Percentiles rank a stretch among this genome's conserved stretches.
Conservation (phyloP, 116 monocot genomes). For the Phalaenopsis hybrid region DNA sequence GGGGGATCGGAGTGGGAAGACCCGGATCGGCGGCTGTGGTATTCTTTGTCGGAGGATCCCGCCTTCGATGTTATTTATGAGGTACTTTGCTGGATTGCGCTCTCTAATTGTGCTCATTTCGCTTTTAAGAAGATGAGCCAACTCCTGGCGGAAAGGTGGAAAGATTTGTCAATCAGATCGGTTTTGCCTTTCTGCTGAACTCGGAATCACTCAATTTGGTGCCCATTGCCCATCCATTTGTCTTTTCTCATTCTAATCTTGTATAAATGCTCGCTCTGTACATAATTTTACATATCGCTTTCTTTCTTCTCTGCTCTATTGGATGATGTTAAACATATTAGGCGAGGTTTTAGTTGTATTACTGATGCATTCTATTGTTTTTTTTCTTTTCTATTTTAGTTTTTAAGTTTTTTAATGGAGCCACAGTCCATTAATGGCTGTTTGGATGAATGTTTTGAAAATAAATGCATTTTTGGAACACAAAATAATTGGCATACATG, state of each 20-base stretch:
- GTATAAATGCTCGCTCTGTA: not conserved
- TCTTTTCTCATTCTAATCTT: not conserved
- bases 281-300: not conserved
- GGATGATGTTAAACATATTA: not conserved
- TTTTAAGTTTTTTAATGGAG: no score
- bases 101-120: conserved; percentile 67
- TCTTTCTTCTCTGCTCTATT: not conserved
- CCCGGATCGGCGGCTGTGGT: not conserved
- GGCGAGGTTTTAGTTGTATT: no score
- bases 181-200: conserved; percentile 19
- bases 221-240: no score
- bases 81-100: conserved; percentile 53
- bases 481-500: no score
- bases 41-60: conserved; percentile 32
- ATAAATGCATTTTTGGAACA: no score
- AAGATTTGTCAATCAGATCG: conserved; percentile 26
- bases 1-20: conserved; percentile 44
- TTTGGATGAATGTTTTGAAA: no score
- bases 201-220: not conserved
- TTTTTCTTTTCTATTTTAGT: no score
- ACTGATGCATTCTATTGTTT: no score
- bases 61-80: conserved; percentile 63
- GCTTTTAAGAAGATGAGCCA: conserved; percentile 48
- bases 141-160: conserved; percentile 38
- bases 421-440: no score